Base-by-base conservation (phyloP, 1,284 basidiomycete genomes). In the Boletus hoseneyae region DNA sequence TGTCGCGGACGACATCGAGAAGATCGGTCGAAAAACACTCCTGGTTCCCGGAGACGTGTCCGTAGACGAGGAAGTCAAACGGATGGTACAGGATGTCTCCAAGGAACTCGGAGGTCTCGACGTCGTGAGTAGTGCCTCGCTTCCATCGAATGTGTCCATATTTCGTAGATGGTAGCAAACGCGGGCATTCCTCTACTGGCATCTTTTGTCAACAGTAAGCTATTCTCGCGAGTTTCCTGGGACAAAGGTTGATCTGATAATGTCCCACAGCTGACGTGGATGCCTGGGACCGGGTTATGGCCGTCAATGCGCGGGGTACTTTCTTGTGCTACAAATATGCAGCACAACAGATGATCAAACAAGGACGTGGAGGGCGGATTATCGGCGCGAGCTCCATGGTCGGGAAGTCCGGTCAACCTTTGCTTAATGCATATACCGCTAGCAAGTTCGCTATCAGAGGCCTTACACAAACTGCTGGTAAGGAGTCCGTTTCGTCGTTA, bases 341-440 rank as follows among this genome's bases (percentile, higher is more conserved):
- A 30, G 29, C 29, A 13, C 29, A 30, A 12, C 29, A 30, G 29
- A 30, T 30, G 29, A 30, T 30, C 29, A 30, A 30, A 30, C 29
- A 30, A 30, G 68, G 68, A 33, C 54, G 55, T 12, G 70, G 71
- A 2, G 72, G 73, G 6, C 47, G 68, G 7, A 66, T 74, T 13
- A 66, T 74, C 29, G 69, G 68, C 6, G 60, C 64, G 5, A 64
- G 59, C 9, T 70, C 66, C 2, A 0, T 48, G 0, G 16, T 27
- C 0, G 68, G 67, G 0, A 65, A 59, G 42, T 37, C 34, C 13
- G 58, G 50, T 38, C 3, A 12, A 8, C 9, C 11, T 4, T 18
- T 36, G 2, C 0, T 5, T 3, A 41, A 21, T 11, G 18, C 51
- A 3, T 69, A 69, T 36, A 6, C 23, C 6, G 56, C 66, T 6